These are phyloP conservation scores for Sambucus nigra DNA, from an alignment of 129 eudicot genomes.

Conservation along the genomic window DNA sequence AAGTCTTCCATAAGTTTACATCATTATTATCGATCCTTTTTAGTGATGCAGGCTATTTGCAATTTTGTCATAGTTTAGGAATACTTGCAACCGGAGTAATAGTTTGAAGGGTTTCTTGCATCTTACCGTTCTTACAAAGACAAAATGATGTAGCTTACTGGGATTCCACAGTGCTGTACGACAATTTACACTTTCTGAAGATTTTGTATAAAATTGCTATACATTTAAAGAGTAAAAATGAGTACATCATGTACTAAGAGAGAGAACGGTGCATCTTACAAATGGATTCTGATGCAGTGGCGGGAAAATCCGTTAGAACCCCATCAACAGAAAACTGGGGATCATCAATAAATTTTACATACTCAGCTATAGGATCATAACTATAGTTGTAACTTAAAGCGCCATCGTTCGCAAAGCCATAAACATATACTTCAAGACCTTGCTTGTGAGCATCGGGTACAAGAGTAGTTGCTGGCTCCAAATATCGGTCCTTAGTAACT, in stretches of 20 bases:
- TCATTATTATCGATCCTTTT: too few relatives aligned
- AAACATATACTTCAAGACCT: constrained; percentile 65
- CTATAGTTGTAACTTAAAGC: constrained; percentile 65
- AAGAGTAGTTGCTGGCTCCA: constrained; percentile 56
- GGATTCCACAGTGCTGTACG: neutral
- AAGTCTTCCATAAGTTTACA: too few relatives aligned
- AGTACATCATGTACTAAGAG: neutral
- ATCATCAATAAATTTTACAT: constrained; percentile 56
- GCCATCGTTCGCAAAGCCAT: constrained; percentile 61
- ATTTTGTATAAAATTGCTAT: too few relatives aligned
- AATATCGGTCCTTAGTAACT: constrained; percentile 24
- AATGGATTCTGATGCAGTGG: constrained; percentile 69
- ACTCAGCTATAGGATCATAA: constrained; percentile 73
- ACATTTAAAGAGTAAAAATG: constrained; percentile 1
- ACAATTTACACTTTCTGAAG: too few relatives aligned
- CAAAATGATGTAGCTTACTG: too few relatives aligned
- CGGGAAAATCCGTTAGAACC: constrained; percentile 64
- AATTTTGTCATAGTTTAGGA: too few relatives aligned
- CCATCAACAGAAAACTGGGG: constrained; percentile 81
- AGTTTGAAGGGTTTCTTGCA: too few relatives aligned
- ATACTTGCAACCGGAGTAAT: too few relatives aligned
- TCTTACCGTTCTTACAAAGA: too few relatives aligned
- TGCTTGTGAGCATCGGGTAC: constrained; percentile 72
- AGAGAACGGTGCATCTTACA: constrained; percentile 26
- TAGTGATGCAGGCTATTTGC: too few relatives aligned